phyloP scores from a whole-genome alignment of 73 alveolate genomes.

The Tetrahymena malaccensis region DNA sequence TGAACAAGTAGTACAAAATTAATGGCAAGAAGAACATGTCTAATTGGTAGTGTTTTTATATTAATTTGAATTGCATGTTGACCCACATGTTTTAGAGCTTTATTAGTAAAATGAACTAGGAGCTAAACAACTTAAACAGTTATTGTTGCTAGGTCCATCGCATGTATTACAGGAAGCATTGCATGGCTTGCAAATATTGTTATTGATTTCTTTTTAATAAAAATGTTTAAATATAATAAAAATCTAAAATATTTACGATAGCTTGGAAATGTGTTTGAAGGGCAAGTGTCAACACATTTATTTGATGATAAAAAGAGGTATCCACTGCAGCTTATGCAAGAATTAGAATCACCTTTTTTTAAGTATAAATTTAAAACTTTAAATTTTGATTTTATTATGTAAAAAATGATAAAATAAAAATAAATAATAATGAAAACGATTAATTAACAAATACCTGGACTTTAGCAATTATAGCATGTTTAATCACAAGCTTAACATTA shows the following conservation, averaged over 20 bases:
- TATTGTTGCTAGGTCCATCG: not conserved
- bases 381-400: too few relatives aligned
- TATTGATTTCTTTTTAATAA: not conserved
- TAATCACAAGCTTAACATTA: not conserved
- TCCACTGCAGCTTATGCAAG: not conserved
- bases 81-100: not conserved
- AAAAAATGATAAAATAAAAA: too few relatives aligned
- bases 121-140: not conserved
- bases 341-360: not conserved
- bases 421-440: not conserved
- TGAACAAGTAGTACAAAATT: not conserved
- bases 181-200: not conserved
- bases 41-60: not conserved
- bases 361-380: too few relatives aligned
- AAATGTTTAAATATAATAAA: not conserved
- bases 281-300: not conserved
- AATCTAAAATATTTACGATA: not conserved
- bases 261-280: not conserved
- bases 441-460: not conserved
- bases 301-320: not conserved
- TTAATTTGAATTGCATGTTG: not conserved
- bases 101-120: not conserved
- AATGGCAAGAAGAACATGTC: not conserved
- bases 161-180: not conserved
- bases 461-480: not conserved